These are phyloP conservation scores for Arabis hirsuta DNA, from an alignment of 345 rosid species.

Conservation along the genomic window DNA sequence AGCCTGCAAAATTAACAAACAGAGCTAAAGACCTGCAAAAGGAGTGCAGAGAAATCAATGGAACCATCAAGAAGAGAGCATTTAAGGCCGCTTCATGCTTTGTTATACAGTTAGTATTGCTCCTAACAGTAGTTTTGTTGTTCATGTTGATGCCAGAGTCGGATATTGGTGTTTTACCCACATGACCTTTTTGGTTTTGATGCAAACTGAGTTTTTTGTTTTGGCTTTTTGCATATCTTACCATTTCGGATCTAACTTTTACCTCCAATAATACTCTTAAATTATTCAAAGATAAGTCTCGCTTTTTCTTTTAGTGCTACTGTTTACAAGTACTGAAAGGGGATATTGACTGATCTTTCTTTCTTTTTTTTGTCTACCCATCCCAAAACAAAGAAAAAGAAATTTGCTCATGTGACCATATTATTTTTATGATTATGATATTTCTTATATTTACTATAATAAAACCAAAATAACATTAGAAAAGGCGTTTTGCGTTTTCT, in stretches of 20 bases:
- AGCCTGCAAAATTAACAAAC: constrained; percentile 51
- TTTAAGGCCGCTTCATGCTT: constrained; percentile 55
- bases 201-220: constrained; percentile 17
- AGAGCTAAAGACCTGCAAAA: constrained; percentile 57
- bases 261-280: too few species aligned
- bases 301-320: too few species aligned
- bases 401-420: too few species aligned
- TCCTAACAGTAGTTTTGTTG: constrained; percentile 51
- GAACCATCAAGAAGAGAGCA: constrained; percentile 53
- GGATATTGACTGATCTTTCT: too few species aligned
- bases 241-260: background rate
- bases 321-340: too few species aligned
- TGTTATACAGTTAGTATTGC: constrained; percentile 58
- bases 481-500: too few species aligned
- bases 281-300: too few species aligned
- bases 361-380: too few species aligned
- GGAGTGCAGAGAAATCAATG: constrained; percentile 45
- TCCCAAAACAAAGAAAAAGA: too few species aligned
- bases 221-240: constrained; percentile 2
- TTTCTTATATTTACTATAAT: too few species aligned
- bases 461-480: too few species aligned
- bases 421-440: too few species aligned
- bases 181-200: constrained; percentile 43
- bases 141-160: constrained; percentile 43
- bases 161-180: constrained; percentile 58